Percentiles rank a stretch among this genome's conserved stretches.
These are phyloP conservation scores for Dendrobium nobile DNA, from an alignment of 106 monocot species.

Conservation along the genomic window DNA sequence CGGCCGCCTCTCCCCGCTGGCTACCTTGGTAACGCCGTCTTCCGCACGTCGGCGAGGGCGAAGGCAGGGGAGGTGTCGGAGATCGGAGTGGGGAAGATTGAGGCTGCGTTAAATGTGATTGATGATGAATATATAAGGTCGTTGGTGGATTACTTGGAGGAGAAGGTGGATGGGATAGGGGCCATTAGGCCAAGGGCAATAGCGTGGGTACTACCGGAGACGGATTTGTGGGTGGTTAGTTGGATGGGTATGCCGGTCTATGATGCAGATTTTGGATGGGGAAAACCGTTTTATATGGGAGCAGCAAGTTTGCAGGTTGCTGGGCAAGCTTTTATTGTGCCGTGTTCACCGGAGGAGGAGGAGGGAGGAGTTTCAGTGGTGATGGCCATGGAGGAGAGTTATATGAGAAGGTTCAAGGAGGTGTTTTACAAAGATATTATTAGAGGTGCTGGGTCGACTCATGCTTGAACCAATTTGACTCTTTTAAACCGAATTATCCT, in stretches of 20 bases:
- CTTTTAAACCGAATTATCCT: too few species aligned
- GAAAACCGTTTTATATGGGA: conserved; percentile 38
- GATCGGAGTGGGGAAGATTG: conserved; percentile 12
- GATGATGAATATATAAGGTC: conserved; percentile 42
- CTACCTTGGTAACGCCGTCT: conserved; percentile 51
- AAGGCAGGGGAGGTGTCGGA: neutral
- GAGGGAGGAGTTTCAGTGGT: conserved; percentile 15
- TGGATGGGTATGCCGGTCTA: conserved; percentile 38
- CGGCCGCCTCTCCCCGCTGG: conserved; percentile 33
- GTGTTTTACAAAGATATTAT: conserved; percentile 17
- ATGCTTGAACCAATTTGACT: too few species aligned
- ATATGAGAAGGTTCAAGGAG: conserved; percentile 24
- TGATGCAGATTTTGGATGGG: conserved; percentile 56
- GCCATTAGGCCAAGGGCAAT: conserved; percentile 1
- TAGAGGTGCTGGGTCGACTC: neutral
- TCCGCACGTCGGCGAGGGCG: conserved; percentile 15
- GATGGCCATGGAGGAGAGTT: conserved; percentile 22
- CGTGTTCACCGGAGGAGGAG: neutral
- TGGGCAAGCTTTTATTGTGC: conserved; percentile 23
- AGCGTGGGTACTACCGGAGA: conserved; percentile 8
- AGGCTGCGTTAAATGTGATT: conserved; percentile 6
- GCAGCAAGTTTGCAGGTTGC: conserved; percentile 14
- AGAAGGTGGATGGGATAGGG: too few species aligned
- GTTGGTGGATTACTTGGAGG: conserved; percentile 43
- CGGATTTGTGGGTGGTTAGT: conserved; percentile 29